These are phyloP conservation scores for Metarhizium sp. DNA, from an alignment of 2,329 filamentous ascomycete genomes.

Conservation along the genomic window DNA sequence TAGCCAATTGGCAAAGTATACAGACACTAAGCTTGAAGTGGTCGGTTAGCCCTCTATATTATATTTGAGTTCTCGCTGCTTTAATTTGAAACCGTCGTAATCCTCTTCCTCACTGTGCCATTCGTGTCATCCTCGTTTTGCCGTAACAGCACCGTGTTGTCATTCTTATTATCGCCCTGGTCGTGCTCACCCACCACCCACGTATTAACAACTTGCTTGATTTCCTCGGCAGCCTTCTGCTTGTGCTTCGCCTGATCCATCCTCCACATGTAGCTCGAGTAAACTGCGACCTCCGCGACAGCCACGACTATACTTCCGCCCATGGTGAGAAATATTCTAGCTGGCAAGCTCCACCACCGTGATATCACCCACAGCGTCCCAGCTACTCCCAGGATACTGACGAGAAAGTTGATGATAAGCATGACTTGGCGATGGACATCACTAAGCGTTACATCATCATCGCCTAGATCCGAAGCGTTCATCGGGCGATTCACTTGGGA, in stretches of 20 bases:
- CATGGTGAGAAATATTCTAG: constrained; percentile 61
- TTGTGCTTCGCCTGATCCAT: constrained; percentile 58
- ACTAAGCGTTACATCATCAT: constrained; percentile 58
- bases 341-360: constrained; percentile 64
- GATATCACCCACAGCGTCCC: constrained; percentile 71
- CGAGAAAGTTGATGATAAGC: constrained; percentile 80
- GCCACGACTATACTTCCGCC: constrained; percentile 60
- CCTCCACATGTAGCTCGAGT: constrained; percentile 64
- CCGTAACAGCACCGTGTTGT: constrained; percentile 15
- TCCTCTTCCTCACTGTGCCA: constrained; percentile 18
- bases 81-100: constrained; percentile 4
- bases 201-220: constrained; percentile 60
- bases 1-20: no score
- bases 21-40: no score
- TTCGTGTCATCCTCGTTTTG: constrained; percentile 12
- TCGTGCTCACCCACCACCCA: constrained; percentile 51
- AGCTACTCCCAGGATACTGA: constrained; percentile 74
- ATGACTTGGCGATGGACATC: constrained; percentile 75
- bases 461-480: constrained; percentile 35
- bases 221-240: constrained; percentile 51
- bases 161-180: constrained; percentile 11
- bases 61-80: background rate
- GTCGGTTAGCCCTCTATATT: background rate
- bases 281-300: constrained; percentile 69
- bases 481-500: constrained; percentile 42